Evolutionary conservation across 1,284 basidiomycete species (phyloP).

Genomic region (Ceratobasidium sp.): DNA sequence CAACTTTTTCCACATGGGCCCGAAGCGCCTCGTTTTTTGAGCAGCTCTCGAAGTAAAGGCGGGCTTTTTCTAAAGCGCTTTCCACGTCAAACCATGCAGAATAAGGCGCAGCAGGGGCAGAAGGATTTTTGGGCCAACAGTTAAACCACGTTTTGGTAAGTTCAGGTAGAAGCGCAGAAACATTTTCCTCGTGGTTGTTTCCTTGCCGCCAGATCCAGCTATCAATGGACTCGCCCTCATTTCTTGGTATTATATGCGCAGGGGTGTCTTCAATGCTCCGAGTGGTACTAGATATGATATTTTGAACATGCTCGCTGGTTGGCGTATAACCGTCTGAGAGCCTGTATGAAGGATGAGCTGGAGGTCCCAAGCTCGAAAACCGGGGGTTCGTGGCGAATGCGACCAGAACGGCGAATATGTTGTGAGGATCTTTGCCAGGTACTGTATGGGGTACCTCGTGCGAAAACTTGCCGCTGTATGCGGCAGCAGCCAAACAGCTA

Average conservation of each 20-base stretch:
- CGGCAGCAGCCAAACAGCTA: constrained; percentile 1
- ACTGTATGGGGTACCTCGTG: too few species aligned
- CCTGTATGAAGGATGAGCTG: background rate
- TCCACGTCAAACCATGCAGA: background rate
- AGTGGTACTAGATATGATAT: background rate
- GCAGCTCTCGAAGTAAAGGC: constrained; percentile 4
- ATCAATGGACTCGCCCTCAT: background rate
- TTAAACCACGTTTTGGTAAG: background rate
- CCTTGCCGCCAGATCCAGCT: background rate
- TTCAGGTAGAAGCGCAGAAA: background rate
- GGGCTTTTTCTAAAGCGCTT: background rate
- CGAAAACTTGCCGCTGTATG: constrained; percentile 45
- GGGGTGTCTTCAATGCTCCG: background rate
- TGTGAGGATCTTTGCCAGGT: too few species aligned
- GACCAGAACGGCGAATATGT: too few species aligned
- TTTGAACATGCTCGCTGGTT: background rate
- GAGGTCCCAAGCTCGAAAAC: constrained; percentile 6
- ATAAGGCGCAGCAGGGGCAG: background rate
- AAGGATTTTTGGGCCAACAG: constrained; percentile 8
- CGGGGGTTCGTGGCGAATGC: constrained; percentile 11
- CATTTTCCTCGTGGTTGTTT: background rate
- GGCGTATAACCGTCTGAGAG: background rate
- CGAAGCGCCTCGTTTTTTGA: background rate
- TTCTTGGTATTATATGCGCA: background rate
- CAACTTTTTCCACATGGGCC: too few species aligned